Evolutionary conservation across 106 monocot species (phyloP).

Genomic region (Dendrobium officinale): DNA sequence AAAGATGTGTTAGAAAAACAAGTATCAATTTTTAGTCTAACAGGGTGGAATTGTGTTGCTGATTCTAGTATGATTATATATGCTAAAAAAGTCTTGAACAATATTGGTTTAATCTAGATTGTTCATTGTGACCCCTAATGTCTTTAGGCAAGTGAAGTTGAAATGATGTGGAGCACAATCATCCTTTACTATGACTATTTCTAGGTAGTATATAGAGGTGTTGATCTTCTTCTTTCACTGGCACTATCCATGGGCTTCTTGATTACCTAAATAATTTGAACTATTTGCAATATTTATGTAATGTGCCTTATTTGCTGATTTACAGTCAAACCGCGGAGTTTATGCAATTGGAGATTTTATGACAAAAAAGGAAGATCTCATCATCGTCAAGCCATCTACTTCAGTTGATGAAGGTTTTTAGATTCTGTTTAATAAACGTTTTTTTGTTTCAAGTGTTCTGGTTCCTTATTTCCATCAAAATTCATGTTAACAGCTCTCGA

Average conservation of each 20-base stretch:
- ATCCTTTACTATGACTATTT: background rate
- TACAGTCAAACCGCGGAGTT: constrained; percentile 33
- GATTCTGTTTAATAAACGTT: background rate
- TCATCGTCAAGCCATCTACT: constrained; percentile 52
- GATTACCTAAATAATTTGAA: background rate
- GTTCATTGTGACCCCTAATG: background rate
- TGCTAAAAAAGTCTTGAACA: background rate
- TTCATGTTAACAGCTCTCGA: constrained; percentile 57
- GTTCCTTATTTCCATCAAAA: background rate
- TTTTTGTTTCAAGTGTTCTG: background rate
- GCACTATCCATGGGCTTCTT: background rate
- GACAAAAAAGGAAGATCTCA: constrained; percentile 52
- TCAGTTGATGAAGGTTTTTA: constrained; percentile 56
- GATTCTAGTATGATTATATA: background rate
- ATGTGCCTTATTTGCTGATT: background rate
- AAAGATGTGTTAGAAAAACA: no score
- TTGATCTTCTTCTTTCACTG: background rate
- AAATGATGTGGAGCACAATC: background rate
- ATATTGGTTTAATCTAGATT: background rate
- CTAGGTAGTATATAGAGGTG: background rate
- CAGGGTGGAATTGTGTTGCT: background rate
- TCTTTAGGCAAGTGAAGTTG: background rate
- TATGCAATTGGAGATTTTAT: constrained; percentile 70
- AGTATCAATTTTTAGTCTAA: no score
- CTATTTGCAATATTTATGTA: background rate